These are phyloP conservation scores for Phytophthora citricola DNA, from an alignment of 352 stramenopile species.

Conservation along the genomic window DNA sequence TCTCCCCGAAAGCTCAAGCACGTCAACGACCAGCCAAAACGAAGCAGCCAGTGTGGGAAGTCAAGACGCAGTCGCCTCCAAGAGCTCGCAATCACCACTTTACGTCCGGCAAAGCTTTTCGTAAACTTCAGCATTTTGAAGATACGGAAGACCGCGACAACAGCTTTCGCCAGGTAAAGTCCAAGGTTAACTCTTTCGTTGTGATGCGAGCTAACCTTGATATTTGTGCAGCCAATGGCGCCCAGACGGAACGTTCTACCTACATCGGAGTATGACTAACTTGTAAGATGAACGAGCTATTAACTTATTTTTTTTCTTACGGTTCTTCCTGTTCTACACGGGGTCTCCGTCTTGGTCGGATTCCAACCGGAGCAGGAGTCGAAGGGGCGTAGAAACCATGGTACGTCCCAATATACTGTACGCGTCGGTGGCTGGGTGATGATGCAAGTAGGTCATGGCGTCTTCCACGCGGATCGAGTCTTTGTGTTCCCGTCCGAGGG, in stretches of 20 bases:
- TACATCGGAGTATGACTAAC: conserved; percentile 18
- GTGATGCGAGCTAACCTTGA: neutral
- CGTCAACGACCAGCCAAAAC: conserved; percentile 21
- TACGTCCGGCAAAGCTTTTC: conserved; percentile 20
- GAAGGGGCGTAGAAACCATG: conserved; percentile 51
- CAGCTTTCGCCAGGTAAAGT: conserved; percentile 28
- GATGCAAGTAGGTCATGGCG: conserved; percentile 53
- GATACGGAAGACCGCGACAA: conserved; percentile 20
- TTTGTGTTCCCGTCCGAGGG: conserved; percentile 44
- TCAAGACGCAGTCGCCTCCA: conserved; percentile 41
- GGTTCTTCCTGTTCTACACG: neutral
- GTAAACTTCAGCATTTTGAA: conserved; percentile 24
- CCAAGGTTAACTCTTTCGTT: neutral
- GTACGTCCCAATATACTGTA: conserved; percentile 73
- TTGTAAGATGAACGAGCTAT: neutral
- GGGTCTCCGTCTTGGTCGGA: conserved; percentile 5
- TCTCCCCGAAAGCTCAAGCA: conserved; percentile 15
- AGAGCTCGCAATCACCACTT: conserved; percentile 48
- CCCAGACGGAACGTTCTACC: conserved; percentile 36
- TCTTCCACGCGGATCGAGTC: conserved; percentile 57
- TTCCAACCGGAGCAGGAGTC: conserved; percentile 10
- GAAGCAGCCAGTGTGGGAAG: conserved; percentile 32
- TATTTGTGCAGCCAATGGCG: conserved; percentile 29
- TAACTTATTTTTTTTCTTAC: conserved; percentile 3
- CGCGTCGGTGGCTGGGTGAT: conserved; percentile 57